Conservation (phyloP, 495 filamentous ascomycete species). For the Collariella sp. region DNA sequence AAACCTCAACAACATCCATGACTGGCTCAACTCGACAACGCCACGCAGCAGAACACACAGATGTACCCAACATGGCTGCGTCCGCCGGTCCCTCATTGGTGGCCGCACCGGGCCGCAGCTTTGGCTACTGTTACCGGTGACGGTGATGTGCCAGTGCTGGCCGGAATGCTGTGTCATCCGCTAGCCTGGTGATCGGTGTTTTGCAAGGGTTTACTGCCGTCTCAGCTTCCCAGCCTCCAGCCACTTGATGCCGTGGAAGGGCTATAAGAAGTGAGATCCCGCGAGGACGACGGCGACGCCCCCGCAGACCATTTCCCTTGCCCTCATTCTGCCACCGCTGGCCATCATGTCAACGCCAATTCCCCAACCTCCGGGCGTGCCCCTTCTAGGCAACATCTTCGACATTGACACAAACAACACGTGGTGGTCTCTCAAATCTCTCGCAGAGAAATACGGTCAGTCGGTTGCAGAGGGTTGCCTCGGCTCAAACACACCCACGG, state of each 20-base stretch:
- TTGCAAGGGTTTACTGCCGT: too few species aligned
- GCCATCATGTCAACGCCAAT: constrained; percentile 41
- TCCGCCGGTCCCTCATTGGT: constrained; percentile 3
- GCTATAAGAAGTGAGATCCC: too few species aligned
- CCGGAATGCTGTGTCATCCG: background rate
- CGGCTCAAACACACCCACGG: too few species aligned
- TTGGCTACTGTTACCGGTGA: background rate
- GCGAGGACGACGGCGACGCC: too few species aligned
- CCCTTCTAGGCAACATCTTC: constrained; percentile 59
- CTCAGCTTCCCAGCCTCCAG: too few species aligned
- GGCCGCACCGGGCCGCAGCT: background rate
- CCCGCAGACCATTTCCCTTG: too few species aligned
- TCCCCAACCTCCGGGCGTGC: constrained; percentile 57
- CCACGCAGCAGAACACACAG: background rate
- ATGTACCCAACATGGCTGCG: background rate
- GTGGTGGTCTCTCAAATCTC: constrained; percentile 51
- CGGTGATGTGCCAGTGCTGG: background rate
- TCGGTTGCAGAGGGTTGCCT: constrained; percentile 15
- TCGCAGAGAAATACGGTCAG: constrained; percentile 55
- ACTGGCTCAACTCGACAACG: background rate
- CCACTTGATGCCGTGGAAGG: too few species aligned
- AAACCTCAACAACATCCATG: background rate
- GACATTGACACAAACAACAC: constrained; percentile 54
- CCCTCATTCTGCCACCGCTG: background rate
- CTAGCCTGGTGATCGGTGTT: too few species aligned